Conservation (phyloP, 164 flowering plant genomes). For the Buxus sempervirens region DNA sequence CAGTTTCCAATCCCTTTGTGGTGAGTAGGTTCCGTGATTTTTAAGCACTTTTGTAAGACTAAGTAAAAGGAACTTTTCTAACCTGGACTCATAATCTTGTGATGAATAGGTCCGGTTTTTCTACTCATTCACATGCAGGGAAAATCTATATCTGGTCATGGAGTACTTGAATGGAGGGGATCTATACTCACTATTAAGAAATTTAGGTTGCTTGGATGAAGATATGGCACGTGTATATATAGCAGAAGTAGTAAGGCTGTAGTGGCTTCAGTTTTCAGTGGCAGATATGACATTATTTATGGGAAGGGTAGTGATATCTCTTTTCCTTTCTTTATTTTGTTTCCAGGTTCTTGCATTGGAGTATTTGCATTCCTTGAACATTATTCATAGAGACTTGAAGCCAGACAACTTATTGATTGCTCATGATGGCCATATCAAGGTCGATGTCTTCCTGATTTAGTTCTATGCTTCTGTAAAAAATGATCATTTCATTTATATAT, state of each 20-base stretch:
- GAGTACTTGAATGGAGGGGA: conserved; percentile 99
- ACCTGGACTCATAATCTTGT: conserved; percentile 16
- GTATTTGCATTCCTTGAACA: conserved; percentile 88
- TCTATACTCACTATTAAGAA: conserved; percentile 82
- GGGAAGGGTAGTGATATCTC: background rate
- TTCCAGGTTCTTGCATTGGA: conserved; percentile 96
- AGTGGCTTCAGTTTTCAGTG: background rate
- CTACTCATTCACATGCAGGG: conserved; percentile 98
- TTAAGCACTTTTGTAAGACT: background rate
- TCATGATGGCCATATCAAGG: conserved; percentile 98
- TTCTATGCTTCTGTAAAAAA: conserved; percentile 1
- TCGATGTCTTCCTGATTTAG: conserved; percentile 29
- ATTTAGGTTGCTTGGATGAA: conserved; percentile 91
- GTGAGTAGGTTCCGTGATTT: conserved; percentile 39
- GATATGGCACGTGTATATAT: conserved; percentile 91
- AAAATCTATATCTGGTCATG: conserved; percentile 97
- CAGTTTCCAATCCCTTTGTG: conserved; percentile 97
- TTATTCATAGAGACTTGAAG: conserved; percentile 94
- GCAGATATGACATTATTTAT: background rate
- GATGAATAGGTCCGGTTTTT: conserved; percentile 91
- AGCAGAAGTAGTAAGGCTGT: conserved; percentile 84
- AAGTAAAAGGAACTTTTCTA: conserved; percentile 11
- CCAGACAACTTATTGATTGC: conserved; percentile 96
- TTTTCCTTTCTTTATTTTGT: conserved; percentile 3
- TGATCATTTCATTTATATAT: background rate